A percentile compares a stretch with the other conserved stretches of the same genome.
These are phyloP conservation scores for Tausonia pullulans DNA, from an alignment of 1,284 basidiomycete species.

Conservation along the genomic window DNA sequence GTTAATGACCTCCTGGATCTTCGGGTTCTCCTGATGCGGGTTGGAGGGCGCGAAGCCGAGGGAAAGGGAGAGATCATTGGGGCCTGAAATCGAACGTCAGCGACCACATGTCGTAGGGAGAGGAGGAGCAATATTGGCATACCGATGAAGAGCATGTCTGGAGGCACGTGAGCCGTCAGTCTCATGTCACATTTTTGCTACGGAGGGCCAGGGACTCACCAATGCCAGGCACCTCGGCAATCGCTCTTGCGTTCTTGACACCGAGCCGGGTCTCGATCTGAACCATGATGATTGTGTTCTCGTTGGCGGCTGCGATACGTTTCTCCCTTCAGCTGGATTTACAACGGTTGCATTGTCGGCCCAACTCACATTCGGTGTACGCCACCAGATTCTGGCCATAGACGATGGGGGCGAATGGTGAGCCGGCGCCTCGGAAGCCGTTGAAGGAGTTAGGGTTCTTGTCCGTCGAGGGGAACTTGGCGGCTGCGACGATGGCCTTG, in stretches of 20 bases:
- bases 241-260: background rate
- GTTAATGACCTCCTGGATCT: background rate
- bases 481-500: background rate
- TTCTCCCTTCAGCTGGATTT: too few species aligned
- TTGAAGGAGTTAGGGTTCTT: conserved; percentile 5
- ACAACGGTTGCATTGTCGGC: too few species aligned
- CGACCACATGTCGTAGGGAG: too few species aligned
- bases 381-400: background rate
- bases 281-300: background rate
- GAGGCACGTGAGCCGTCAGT: background rate
- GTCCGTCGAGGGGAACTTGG: background rate
- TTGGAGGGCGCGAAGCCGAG: conserved; percentile 1
- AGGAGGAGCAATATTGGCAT: too few species aligned
- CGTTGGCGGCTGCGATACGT: background rate
- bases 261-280: background rate
- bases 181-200: too few species aligned
- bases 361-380: background rate
- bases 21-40: background rate
- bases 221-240: background rate
- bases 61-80: background rate
- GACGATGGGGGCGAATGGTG: background rate
- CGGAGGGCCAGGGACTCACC: background rate
- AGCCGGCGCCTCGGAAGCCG: conserved; percentile 2
- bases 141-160: conserved; percentile 4
- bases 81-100: background rate